Evolutionary conservation across 345 rosid genomes (phyloP).

Genomic region (Chamaenerion angustifolium): DNA sequence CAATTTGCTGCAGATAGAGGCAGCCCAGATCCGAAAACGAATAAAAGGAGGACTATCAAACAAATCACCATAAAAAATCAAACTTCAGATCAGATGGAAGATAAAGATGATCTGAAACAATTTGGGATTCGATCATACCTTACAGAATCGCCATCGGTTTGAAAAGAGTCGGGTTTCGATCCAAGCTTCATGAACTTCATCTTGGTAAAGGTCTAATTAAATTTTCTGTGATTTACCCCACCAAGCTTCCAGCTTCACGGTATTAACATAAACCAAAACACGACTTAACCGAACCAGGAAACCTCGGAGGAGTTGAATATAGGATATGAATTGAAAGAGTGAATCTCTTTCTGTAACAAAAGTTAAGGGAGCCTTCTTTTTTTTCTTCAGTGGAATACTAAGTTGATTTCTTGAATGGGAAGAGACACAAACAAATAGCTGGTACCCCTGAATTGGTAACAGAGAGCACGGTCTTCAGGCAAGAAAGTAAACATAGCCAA

Average conservation of each 20-base stretch:
- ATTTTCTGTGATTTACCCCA: background rate
- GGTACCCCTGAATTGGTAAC: slow-evolving; percentile 10
- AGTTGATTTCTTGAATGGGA: slow-evolving; percentile 3
- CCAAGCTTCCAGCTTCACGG: background rate
- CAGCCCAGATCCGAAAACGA: too few relatives aligned
- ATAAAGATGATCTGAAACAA: background rate
- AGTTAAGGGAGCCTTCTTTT: background rate
- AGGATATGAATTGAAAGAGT: slow-evolving; percentile 8
- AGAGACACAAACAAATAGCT: slow-evolving; percentile 7
- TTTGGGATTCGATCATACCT: slow-evolving; percentile 11
- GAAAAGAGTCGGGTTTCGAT: slow-evolving; percentile 38
- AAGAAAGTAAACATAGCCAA: slow-evolving; percentile 13
- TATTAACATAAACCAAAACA: too few relatives aligned
- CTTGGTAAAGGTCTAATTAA: slow-evolving; percentile 4
- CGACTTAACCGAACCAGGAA: too few relatives aligned
- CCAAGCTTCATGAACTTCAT: slow-evolving; percentile 54
- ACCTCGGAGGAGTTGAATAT: background rate
- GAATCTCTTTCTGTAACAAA: slow-evolving; percentile 14
- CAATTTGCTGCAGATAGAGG: too few relatives aligned
- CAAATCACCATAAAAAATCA: background rate
- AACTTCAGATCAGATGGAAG: background rate
- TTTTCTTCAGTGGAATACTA: background rate
- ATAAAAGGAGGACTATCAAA: too few relatives aligned
- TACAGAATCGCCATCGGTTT: slow-evolving; percentile 22
- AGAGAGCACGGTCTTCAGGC: too few relatives aligned